Percentiles rank a stretch among this genome's conserved stretches.
phyloP scores from a whole-genome alignment of 2,329 filamentous ascomycete species.

The Sclerotinia minor region DNA sequence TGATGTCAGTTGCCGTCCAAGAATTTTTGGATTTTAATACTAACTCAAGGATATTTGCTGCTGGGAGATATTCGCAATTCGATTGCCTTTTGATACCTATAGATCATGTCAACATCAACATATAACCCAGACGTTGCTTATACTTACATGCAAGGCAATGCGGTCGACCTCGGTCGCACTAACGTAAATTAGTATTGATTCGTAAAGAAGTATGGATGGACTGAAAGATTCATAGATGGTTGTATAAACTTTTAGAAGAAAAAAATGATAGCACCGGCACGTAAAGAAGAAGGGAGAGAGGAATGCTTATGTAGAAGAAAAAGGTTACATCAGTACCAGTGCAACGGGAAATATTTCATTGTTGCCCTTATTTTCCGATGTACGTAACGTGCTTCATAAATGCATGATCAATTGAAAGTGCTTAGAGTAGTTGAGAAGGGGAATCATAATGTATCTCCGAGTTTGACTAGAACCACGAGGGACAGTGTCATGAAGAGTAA shows the following conservation, averaged over 20 bases:
- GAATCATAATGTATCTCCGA: neutral
- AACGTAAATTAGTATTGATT: conserved; percentile 9
- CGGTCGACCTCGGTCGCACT: conserved; percentile 76
- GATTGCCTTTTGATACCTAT: conserved; percentile 74
- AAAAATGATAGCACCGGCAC: neutral
- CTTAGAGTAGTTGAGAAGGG: neutral
- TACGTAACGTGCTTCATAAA: neutral
- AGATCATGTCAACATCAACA: conserved; percentile 37
- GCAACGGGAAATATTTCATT: neutral
- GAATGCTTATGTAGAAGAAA: neutral
- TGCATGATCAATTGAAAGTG: neutral
- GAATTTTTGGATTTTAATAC: conserved; percentile 39
- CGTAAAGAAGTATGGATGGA: neutral
- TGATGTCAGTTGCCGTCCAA: conserved; percentile 4
- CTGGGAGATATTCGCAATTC: conserved; percentile 71
- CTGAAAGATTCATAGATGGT: neutral
- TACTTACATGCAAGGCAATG: conserved; percentile 64
- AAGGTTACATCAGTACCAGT: neutral
- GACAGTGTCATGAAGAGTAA: neutral
- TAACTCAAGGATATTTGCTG: conserved; percentile 75
- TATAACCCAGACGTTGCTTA: conserved; percentile 16
- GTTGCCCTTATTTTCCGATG: conserved; percentile 1
- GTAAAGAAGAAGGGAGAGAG: neutral
- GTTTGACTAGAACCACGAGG: neutral
- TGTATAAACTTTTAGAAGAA: neutral